These are phyloP conservation scores for Oryza meridionalis DNA, from an alignment of 176 grass and related monocot species.

Conservation along the genomic window DNA sequence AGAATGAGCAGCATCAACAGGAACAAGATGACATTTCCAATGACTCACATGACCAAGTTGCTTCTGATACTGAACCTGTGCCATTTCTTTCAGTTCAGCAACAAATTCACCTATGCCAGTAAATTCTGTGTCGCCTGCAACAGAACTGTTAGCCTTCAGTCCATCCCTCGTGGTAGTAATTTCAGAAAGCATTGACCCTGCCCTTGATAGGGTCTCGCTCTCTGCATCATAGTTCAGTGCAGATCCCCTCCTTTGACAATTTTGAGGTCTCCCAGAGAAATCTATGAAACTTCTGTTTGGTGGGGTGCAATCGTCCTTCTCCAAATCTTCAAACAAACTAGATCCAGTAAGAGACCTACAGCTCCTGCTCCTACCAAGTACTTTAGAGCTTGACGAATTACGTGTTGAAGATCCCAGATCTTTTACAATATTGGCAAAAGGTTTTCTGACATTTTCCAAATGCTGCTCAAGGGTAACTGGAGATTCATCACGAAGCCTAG, in stretches of 20 bases:
- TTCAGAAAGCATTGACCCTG: slow-evolving; percentile 82
- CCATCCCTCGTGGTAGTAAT: slow-evolving; percentile 46
- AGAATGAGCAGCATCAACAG: background rate
- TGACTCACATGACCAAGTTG: slow-evolving; percentile 53
- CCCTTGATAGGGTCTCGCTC: slow-evolving; percentile 66
- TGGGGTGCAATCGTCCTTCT: slow-evolving; percentile 62
- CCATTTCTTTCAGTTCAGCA: slow-evolving; percentile 88
- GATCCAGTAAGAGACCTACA: slow-evolving; percentile 71
- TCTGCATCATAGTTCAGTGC: slow-evolving; percentile 63
- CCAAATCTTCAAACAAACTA: slow-evolving; percentile 56
- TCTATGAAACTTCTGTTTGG: slow-evolving; percentile 73
- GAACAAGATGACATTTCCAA: background rate
- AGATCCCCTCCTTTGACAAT: slow-evolving; percentile 49
- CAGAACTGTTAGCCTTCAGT: slow-evolving; percentile 44
- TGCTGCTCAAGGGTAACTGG: slow-evolving; percentile 82
- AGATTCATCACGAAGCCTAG: slow-evolving; percentile 30
- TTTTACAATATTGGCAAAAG: slow-evolving; percentile 53
- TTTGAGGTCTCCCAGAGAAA: slow-evolving; percentile 69
- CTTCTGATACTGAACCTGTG: slow-evolving; percentile 66
- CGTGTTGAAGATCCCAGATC: slow-evolving; percentile 54
- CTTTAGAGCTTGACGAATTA: slow-evolving; percentile 50
- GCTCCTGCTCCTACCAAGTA: slow-evolving; percentile 79
- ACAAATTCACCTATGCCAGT: slow-evolving; percentile 79
- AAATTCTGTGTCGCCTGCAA: slow-evolving; percentile 60
- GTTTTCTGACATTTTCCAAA: slow-evolving; percentile 82